A percentile compares a stretch with the other conserved stretches of the same genome.
Conservation (phyloP, 306 rosid species). For the Ochetophila trinervis region DNA sequence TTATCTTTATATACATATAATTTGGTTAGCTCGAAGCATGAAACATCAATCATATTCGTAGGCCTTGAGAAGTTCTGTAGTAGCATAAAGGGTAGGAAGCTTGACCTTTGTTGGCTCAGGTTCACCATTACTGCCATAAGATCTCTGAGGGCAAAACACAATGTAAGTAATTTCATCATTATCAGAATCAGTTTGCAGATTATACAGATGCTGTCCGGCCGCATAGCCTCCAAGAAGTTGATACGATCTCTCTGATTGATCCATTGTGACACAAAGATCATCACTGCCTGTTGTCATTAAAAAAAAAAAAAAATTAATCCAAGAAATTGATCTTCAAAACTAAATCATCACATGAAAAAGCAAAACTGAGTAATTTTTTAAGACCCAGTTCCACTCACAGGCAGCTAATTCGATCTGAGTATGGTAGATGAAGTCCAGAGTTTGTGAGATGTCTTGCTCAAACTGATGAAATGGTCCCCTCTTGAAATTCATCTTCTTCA, state of each 20-base stretch:
- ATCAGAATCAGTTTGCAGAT: constrained; percentile 23
- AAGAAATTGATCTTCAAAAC: background rate
- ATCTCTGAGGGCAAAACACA: constrained; percentile 49
- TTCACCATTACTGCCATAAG: constrained; percentile 27
- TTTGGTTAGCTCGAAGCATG: background rate
- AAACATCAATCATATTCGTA: constrained; percentile 15
- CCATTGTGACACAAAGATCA: constrained; percentile 73
- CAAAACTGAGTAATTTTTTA: background rate
- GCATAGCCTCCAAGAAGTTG: constrained; percentile 83
- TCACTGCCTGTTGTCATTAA: constrained; percentile 54
- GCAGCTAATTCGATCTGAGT: constrained; percentile 98
- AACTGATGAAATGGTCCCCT: constrained; percentile 68
- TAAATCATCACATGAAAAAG: background rate
- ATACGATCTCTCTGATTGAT: constrained; percentile 81
- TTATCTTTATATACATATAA: background rate
- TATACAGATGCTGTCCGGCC: constrained; percentile 72
- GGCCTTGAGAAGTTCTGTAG: constrained; percentile 44
- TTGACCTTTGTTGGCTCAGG: constrained; percentile 53
- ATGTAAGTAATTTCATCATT: constrained; percentile 36
- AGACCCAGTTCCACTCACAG: constrained; percentile 44
- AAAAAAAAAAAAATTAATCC: too few relatives aligned
- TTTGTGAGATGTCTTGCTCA: constrained; percentile 76
- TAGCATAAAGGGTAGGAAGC: constrained; percentile 80
- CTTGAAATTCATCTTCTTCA: constrained; percentile 71
- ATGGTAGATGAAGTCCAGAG: constrained; percentile 65